Percentiles rank a stretch among this genome's conserved stretches.
Conservation (phyloP, 2,329 filamentous ascomycete species). For the Mycosphaerella sp. region DNA sequence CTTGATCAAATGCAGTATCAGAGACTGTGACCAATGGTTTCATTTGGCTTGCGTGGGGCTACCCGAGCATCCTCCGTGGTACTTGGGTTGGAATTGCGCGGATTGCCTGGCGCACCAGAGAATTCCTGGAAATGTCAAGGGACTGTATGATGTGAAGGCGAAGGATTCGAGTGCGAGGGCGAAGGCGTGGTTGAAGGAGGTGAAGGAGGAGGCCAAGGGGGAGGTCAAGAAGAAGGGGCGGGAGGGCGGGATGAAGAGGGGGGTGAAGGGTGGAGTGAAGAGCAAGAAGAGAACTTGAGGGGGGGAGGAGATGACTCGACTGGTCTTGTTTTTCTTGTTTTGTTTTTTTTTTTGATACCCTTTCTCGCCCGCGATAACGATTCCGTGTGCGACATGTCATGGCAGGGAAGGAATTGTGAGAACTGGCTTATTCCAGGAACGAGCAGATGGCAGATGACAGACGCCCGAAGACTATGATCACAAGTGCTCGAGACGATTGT, state of each 20-base stretch:
- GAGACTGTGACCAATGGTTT: conserved; percentile 16
- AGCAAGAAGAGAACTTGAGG: too few relatives aligned
- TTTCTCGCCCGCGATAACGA: too few relatives aligned
- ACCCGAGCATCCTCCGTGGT: conserved; percentile 11
- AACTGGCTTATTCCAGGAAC: too few relatives aligned
- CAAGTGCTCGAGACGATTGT: too few relatives aligned
- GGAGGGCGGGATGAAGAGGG: background rate
- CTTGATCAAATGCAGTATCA: conserved; percentile 11
- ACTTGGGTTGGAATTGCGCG: conserved; percentile 16
- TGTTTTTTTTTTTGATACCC: too few relatives aligned
- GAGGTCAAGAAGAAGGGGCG: background rate
- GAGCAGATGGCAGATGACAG: too few relatives aligned
- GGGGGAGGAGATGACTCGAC: too few relatives aligned
- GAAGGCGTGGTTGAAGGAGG: conserved; percentile 6
- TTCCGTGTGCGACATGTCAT: too few relatives aligned
- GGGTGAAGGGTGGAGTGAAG: background rate
- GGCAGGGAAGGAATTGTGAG: too few relatives aligned
- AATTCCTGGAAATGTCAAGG: background rate
- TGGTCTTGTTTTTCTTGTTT: too few relatives aligned
- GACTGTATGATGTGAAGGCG: conserved; percentile 1
- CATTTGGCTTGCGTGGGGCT: conserved; percentile 15
- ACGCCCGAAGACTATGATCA: too few relatives aligned
- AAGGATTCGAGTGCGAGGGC: background rate
- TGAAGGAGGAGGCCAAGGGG: background rate
- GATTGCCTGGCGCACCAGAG: background rate